These are phyloP conservation scores for Plasmodium malariae DNA, from an alignment of 169 alveolate genomes.

Conservation along the genomic window DNA sequence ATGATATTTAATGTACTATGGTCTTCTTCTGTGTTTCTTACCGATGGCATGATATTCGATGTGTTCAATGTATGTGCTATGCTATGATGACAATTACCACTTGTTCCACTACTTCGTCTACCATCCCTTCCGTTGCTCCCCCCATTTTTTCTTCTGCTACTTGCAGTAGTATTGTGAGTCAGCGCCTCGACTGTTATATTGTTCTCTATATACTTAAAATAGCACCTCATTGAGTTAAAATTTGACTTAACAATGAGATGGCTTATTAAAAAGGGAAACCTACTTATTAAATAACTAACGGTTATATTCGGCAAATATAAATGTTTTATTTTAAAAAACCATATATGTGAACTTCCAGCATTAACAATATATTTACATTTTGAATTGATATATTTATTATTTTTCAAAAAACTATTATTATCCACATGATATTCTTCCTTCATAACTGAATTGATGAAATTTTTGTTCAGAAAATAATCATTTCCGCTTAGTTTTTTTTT, in stretches of 20 bases:
- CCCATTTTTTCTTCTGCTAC: background rate
- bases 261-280: constrained; percentile 40
- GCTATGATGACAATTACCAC: background rate
- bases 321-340: constrained; percentile 62
- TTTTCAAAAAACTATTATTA: constrained; percentile 34
- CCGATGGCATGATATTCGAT: background rate
- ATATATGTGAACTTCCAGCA: constrained; percentile 30
- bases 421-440: constrained; percentile 29
- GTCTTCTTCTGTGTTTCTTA: background rate
- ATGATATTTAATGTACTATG: background rate
- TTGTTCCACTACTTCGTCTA: background rate
- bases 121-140: background rate
- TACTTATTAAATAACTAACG: constrained; percentile 25
- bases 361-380: constrained; percentile 38
- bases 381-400: constrained; percentile 52
- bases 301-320: constrained; percentile 49
- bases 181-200: background rate
- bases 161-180: background rate
- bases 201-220: constrained; percentile 34
- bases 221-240: constrained; percentile 26
- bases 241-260: constrained; percentile 27
- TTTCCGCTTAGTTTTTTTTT: background rate
- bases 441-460: constrained; percentile 33
- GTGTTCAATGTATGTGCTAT: background rate
- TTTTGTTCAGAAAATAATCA: constrained; percentile 8